phyloP scores from a whole-genome alignment of 2,329 filamentous ascomycete species.

The Proliferodiscus dingleyae region DNA sequence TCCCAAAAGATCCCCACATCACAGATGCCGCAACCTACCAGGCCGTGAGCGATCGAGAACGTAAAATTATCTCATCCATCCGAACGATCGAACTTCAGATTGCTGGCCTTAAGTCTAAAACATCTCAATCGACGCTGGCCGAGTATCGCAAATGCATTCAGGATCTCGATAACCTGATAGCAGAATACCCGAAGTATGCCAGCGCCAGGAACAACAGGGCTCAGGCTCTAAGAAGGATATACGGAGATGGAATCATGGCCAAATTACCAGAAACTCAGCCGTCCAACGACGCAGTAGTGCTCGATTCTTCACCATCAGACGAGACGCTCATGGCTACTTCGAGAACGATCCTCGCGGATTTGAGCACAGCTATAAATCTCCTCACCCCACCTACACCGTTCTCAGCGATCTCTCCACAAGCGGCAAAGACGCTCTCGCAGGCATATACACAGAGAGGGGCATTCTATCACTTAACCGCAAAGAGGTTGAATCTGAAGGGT shows the following conservation, averaged over 20 bases:
- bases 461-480: conserved; percentile 56
- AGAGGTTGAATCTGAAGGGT: conserved; percentile 22
- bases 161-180: conserved; percentile 51
- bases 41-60: conserved; percentile 45
- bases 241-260: conserved; percentile 56
- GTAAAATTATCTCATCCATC: conserved; percentile 48
- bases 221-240: conserved; percentile 58
- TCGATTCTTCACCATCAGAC: conserved; percentile 39
- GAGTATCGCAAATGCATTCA: conserved; percentile 45
- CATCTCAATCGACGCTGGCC: conserved; percentile 29
- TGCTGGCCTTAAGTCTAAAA: conserved; percentile 31
- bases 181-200: conserved; percentile 59
- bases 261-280: conserved; percentile 9
- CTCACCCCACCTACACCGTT: conserved; percentile 49
- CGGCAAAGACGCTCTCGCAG: conserved; percentile 61
- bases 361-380: conserved; percentile 53
- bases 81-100: conserved; percentile 52
- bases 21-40: conserved; percentile 47
- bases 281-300: conserved; percentile 3
- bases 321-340: conserved; percentile 37
- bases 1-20: conserved; percentile 53
- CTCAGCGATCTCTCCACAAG: conserved; percentile 55
- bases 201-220: conserved; percentile 72
- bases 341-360: conserved; percentile 44
- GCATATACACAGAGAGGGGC: conserved; percentile 69